Evolutionary conservation across 306 rosid species (phyloP).

Genomic region (Vicia villosa): DNA sequence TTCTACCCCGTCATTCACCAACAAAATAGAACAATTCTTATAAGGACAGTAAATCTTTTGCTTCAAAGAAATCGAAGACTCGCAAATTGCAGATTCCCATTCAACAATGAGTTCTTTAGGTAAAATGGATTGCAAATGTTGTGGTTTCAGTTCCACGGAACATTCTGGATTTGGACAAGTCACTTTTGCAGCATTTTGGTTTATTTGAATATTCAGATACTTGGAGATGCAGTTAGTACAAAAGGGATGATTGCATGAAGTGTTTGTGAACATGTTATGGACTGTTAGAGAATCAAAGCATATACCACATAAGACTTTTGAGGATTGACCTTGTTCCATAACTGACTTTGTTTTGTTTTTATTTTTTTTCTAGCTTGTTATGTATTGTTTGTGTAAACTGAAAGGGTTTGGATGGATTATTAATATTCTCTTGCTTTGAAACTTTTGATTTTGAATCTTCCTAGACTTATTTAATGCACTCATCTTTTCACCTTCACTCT

Average conservation of each 20-base stretch:
- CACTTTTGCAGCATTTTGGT: background rate
- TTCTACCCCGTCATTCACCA: background rate
- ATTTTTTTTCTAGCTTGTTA: background rate
- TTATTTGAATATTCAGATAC: background rate
- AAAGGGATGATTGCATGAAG: conserved; percentile 18
- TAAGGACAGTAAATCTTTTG: background rate
- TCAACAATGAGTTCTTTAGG: background rate
- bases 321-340: background rate
- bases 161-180: conserved; percentile 24
- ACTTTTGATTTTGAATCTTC: too few relatives aligned
- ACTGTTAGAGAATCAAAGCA: background rate
- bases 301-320: conserved; percentile 3
- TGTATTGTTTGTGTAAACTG: too few relatives aligned
- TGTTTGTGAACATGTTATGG: background rate
- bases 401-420: too few relatives aligned
- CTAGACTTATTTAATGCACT: too few relatives aligned
- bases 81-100: conserved; percentile 1
- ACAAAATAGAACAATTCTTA: conserved; percentile 13
- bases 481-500: too few relatives aligned
- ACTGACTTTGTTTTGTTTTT: background rate
- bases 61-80: background rate
- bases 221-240: conserved; percentile 19
- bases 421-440: too few relatives aligned
- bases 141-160: background rate
- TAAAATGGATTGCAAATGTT: background rate